Percentiles rank a stretch among this genome's conserved stretches.
Evolutionary conservation across 2,329 filamentous ascomycete genomes (phyloP).

Genomic region (Trichoderma koningiopsis): DNA sequence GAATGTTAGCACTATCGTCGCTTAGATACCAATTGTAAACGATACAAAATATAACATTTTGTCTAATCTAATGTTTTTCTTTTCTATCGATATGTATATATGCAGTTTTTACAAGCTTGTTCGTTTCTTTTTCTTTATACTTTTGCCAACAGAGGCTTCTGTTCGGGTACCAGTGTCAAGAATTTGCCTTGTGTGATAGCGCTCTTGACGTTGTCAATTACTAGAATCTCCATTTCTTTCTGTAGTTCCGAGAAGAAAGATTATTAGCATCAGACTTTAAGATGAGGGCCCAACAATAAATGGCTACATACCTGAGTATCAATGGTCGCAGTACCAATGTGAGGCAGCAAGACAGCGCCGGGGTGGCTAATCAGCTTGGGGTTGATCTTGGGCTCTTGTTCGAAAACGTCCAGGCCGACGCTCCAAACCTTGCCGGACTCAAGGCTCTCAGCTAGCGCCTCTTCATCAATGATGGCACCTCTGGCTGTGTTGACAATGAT

Average conservation of each 20-base stretch:
- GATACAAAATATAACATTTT: background rate
- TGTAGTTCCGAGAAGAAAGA: background rate
- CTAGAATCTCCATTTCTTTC: background rate
- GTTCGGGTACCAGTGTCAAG: background rate
- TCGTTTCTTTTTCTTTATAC: background rate
- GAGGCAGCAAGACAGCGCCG: background rate
- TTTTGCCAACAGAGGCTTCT: conserved; percentile 7
- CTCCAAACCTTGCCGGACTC: conserved; percentile 48
- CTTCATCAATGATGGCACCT: conserved; percentile 52
- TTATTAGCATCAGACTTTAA: background rate
- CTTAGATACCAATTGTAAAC: background rate
- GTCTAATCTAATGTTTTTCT: background rate
- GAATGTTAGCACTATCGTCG: background rate
- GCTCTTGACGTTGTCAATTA: conserved; percentile 2
- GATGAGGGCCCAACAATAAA: background rate
- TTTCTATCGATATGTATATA: background rate
- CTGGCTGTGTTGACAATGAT: conserved; percentile 55
- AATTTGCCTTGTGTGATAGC: background rate
- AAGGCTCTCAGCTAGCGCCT: conserved; percentile 49
- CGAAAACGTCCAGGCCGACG: conserved; percentile 53
- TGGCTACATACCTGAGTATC: background rate
- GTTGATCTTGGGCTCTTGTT: conserved; percentile 47
- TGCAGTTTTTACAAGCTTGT: background rate
- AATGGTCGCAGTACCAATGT: background rate
- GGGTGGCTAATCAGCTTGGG: background rate